Evolutionary conservation across 371 early-diverging fungal genomes (phyloP), one percentile per base, ranked within the genome.

Genomic region (Dichotomocladium elegans): DNA sequence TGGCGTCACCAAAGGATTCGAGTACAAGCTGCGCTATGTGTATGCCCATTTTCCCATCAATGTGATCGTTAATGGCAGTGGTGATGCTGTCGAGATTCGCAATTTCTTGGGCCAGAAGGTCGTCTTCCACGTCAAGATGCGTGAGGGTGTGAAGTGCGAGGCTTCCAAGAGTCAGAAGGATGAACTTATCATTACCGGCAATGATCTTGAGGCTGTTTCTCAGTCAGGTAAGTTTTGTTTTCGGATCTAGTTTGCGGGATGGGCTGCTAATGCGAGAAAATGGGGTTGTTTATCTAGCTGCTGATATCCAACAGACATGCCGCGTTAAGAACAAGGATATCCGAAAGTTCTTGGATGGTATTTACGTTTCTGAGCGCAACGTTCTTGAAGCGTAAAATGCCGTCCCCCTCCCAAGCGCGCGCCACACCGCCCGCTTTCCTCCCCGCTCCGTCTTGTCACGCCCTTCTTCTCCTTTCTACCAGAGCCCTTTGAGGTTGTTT

Each of bases 11-110:
- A 93, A 93, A 81, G 99, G 99, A 53, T 99, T 90, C 91, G 84
- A 90, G 77, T 99, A 99, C 92, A 96, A 94, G 86, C 89, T 99
- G 94, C 97, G 98, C 64, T 96, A 93, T 70, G 99, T 96, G 51
- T 97, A 98, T 70, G 97, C 98, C 60, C 99, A 99, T 85, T 99
- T 99, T 82, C 99, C 99, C 80, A 99, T 99, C 88, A 95, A 94
- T 85, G 92, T 93, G 63, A 91, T 89, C 74, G 86, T 99, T 60
- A 74, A 82, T 63, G 86, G 94, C 58, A 80, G 75, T 58, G 91
- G 88, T 53, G 87, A 87, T 66, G 74, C 72, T 28, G 88, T 96
- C 35, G 96, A 98, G 80, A 92, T 99, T 80, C 94, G 99, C 70
- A 99, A 99, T 90, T 99, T 97, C 85, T 82, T 99, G 64, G 99